Evolutionary conservation across 257 asterid genomes (phyloP).

Genomic region (Solanum ossicruentum): DNA sequence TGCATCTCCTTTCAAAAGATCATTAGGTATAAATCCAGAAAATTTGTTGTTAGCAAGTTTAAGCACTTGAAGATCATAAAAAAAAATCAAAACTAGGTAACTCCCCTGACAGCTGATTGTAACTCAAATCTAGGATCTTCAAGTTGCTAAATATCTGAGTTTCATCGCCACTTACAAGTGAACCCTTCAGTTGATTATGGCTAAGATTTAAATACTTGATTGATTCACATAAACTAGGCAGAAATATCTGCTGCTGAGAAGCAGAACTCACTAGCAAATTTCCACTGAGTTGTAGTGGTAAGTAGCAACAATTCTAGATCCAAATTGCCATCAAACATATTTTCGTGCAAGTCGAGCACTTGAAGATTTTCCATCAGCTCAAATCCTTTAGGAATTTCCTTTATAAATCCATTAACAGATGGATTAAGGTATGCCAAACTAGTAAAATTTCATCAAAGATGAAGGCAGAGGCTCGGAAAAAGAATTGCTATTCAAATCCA

Average conservation of each 20-base stretch:
- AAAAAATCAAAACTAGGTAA: slow-evolving; percentile 79
- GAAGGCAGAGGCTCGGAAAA: slow-evolving; percentile 59
- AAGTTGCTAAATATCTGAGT: slow-evolving; percentile 58
- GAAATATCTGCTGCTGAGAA: slow-evolving; percentile 30
- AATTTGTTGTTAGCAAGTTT: slow-evolving; percentile 68
- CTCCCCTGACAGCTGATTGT: slow-evolving; percentile 79
- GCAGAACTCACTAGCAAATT: slow-evolving; percentile 46
- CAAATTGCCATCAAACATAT: slow-evolving; percentile 65
- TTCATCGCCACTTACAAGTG: slow-evolving; percentile 53
- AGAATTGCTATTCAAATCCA: slow-evolving; percentile 67
- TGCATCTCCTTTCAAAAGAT: slow-evolving; percentile 81
- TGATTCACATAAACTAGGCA: slow-evolving; percentile 44
- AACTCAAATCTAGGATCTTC: slow-evolving; percentile 83
- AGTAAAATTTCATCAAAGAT: slow-evolving; percentile 40
- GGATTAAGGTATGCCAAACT: slow-evolving; percentile 60
- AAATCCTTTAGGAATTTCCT: slow-evolving; percentile 66
- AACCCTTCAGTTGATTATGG: slow-evolving; percentile 56
- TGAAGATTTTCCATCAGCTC: slow-evolving; percentile 63
- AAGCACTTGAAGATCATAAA: slow-evolving; percentile 74
- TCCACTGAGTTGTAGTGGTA: slow-evolving; percentile 63
- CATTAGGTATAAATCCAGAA: slow-evolving; percentile 66
- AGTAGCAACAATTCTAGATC: slow-evolving; percentile 56
- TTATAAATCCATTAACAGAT: slow-evolving; percentile 50
- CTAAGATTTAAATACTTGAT: slow-evolving; percentile 72
- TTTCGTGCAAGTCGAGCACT: slow-evolving; percentile 74